Evolutionary conservation across 345 rosid genomes (phyloP).

Genomic region (Cardamine occulta): DNA sequence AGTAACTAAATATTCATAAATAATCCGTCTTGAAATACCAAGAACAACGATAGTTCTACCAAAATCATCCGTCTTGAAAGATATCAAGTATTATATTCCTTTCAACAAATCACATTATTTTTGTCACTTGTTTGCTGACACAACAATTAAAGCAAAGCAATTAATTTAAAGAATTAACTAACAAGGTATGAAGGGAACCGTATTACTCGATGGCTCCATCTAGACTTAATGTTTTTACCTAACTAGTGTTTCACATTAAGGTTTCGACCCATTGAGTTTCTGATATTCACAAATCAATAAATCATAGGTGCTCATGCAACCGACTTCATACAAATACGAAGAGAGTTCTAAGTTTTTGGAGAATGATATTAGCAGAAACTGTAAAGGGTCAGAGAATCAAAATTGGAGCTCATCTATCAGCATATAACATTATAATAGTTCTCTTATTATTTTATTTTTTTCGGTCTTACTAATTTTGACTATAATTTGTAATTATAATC

Average conservation of each 20-base stretch:
- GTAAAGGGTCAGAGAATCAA: not conserved
- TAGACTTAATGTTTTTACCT: constrained; percentile 6
- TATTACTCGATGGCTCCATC: constrained; percentile 34
- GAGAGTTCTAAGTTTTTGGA: not conserved
- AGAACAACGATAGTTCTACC: constrained; percentile 20
- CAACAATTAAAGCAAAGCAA: constrained; percentile 5
- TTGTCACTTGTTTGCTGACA: constrained; percentile 15
- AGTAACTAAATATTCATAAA: not conserved
- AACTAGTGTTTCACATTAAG: not conserved
- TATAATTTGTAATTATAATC: too few relatives aligned
- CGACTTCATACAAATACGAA: not conserved
- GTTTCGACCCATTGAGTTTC: constrained; percentile 1
- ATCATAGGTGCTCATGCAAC: not conserved
- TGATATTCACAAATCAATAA: not conserved
- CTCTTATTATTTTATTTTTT: not conserved
- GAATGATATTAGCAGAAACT: not conserved
- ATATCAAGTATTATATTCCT: not conserved
- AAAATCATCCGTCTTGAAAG: not conserved
- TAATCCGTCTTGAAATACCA: not conserved
- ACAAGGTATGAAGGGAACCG: not conserved
- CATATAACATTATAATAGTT: not conserved
- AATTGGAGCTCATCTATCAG: not conserved
- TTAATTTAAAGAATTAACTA: constrained; percentile 6
- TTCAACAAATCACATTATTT: constrained; percentile 17
- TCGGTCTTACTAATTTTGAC: not conserved